Conservation (phyloP, 2,329 filamentous ascomycete genomes). For the Sporothrix brunneoviolacea region DNA sequence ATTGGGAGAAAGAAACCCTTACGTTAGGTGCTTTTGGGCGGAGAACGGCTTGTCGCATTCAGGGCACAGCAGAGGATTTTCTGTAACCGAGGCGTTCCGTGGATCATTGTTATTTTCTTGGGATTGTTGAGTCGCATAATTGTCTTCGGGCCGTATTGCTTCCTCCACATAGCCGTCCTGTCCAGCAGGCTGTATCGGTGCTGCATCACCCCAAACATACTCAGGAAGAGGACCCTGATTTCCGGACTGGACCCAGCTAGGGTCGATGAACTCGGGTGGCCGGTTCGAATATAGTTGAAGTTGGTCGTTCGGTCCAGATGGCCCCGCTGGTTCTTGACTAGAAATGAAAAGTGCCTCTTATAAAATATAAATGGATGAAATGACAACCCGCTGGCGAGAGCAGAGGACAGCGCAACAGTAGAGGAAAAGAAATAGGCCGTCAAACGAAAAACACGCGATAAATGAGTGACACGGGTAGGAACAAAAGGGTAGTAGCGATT, state of each 20-base stretch:
- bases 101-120: conserved; percentile 2
- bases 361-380: background rate
- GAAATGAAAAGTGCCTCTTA: background rate
- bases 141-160: background rate
- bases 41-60: background rate
- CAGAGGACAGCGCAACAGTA: background rate
- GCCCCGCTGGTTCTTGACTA: background rate
- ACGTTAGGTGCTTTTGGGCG: background rate
- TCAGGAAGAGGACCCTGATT: background rate
- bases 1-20: background rate
- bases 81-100: background rate
- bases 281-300: background rate
- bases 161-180: conserved; percentile 1
- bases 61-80: background rate
- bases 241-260: background rate
- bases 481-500: background rate
- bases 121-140: background rate
- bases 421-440: background rate
- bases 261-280: background rate
- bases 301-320: background rate
- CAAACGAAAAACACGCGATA: background rate
- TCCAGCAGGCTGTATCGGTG: conserved; percentile 5
- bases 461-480: background rate
- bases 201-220: background rate
- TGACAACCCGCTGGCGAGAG: background rate